These are phyloP conservation scores for Dendrostoma leiphaemia DNA, from an alignment of 2,329 filamentous ascomycete species.

Conservation along the genomic window DNA sequence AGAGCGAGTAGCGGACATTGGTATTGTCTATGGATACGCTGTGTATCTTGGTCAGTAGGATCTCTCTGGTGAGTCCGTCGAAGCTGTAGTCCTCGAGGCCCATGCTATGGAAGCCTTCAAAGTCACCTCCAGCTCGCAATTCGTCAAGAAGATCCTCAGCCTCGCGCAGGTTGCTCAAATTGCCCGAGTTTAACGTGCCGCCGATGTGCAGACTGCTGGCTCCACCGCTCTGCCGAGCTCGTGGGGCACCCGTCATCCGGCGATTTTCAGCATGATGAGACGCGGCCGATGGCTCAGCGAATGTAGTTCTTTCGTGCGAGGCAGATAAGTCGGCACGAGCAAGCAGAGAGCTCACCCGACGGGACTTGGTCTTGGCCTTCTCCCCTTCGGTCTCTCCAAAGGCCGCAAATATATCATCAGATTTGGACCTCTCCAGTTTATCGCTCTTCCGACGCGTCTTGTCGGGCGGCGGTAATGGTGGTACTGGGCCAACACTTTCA, in stretches of 20 bases:
- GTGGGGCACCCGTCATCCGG: constrained; percentile 66
- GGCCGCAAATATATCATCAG: constrained; percentile 64
- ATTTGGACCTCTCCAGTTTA: constrained; percentile 39
- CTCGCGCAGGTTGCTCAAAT: constrained; percentile 58
- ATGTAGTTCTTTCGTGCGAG: constrained; percentile 77
- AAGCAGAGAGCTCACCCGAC: constrained; percentile 87
- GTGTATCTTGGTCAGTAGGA: constrained; percentile 70
- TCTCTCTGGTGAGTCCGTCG: constrained; percentile 68
- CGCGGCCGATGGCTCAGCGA: constrained; percentile 61
- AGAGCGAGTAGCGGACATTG: constrained; percentile 59
- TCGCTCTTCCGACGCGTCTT: constrained; percentile 55
- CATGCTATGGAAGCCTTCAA: constrained; percentile 70
- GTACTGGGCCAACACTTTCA: constrained; percentile 69
- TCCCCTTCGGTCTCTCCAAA: constrained; percentile 61
- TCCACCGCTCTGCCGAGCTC: constrained; percentile 59
- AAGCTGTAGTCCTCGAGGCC: constrained; percentile 70
- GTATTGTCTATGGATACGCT: constrained; percentile 61
- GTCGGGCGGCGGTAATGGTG: constrained; percentile 48
- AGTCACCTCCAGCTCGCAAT: constrained; percentile 57
- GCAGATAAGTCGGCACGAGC: constrained; percentile 84
- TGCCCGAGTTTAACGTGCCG: constrained; percentile 42
- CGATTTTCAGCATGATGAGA: constrained; percentile 43
- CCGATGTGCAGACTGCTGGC: constrained; percentile 4
- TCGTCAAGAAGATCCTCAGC: constrained; percentile 66
- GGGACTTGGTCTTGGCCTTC: constrained; percentile 58